phyloP scores from a whole-genome alignment of 805 yeast species.

The Wickerhamiella azyma region DNA sequence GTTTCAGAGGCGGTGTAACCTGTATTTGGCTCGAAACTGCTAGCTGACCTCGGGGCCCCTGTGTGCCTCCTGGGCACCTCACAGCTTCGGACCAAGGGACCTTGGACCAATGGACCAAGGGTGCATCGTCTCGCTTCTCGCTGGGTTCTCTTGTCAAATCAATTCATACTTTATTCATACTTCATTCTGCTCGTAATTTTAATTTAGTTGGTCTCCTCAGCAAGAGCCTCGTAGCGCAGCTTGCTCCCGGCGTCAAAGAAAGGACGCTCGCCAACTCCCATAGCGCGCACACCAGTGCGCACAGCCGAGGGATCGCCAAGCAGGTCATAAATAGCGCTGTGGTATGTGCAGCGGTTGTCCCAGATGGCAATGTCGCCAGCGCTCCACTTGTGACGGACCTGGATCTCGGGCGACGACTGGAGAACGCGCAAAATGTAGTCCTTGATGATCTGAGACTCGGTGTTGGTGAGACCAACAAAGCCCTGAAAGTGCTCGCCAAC shows the following conservation, averaged over 20 bases:
- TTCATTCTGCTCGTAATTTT: background rate
- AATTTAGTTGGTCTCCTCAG: background rate
- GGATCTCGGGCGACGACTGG: constrained; percentile 16
- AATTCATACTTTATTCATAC: too few species aligned
- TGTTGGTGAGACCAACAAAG: constrained; percentile 35
- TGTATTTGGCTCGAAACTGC: too few species aligned
- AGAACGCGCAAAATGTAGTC: constrained; percentile 23
- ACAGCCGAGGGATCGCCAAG: constrained; percentile 6
- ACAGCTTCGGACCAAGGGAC: too few species aligned
- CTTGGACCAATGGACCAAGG: too few species aligned
- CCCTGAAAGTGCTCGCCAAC: constrained; percentile 20
- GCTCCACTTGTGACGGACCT: constrained; percentile 35
- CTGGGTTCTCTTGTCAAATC: too few species aligned
- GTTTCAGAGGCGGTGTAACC: too few species aligned
- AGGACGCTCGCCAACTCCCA: constrained; percentile 19
- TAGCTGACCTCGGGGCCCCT: too few species aligned
- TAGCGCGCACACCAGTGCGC: constrained; percentile 17
- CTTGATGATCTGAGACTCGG: constrained; percentile 36
- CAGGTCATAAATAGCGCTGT: constrained; percentile 29
- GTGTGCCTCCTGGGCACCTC: too few species aligned
- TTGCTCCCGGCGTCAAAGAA: constrained; percentile 18
- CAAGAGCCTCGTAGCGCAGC: constrained; percentile 15
- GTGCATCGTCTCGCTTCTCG: too few species aligned
- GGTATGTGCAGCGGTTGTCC: constrained; percentile 47
- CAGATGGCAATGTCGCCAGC: constrained; percentile 42